These are phyloP conservation scores for Thraustochytrium sp. DNA, from an alignment of 352 stramenopile species.

Conservation along the genomic window DNA sequence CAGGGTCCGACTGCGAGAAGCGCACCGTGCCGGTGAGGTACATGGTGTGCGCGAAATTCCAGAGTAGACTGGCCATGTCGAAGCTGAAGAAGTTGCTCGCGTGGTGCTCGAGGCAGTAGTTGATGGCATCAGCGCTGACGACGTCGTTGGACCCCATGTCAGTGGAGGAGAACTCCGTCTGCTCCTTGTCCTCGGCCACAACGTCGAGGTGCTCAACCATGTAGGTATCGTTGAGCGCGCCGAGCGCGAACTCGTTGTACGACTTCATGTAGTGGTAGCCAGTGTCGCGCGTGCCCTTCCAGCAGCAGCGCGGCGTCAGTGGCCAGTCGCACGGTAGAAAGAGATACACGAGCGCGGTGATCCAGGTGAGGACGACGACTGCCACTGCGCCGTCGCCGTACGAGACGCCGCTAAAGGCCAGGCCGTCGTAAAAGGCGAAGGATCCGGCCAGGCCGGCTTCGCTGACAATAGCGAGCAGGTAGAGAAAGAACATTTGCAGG, in stretches of 20 bases:
- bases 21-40: constrained; percentile 9
- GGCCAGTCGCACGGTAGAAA: constrained; percentile 2
- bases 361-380: neutral
- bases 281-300: neutral
- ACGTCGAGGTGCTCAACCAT: constrained; percentile 22
- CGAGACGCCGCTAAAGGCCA: neutral
- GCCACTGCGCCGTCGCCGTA: neutral
- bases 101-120: neutral
- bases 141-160: neutral
- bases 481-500: constrained; percentile 1
- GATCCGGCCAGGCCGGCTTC: neutral
- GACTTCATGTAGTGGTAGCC: constrained; percentile 26
- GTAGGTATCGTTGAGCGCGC: neutral
- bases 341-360: constrained; percentile 9
- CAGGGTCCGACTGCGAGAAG: constrained; percentile 24
- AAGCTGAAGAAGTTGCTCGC: constrained; percentile 22
- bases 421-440: neutral
- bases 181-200: neutral
- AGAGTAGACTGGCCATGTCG: constrained; percentile 20
- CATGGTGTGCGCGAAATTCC: constrained; percentile 41
- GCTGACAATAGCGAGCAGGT: neutral
- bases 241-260: neutral
- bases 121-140: neutral
- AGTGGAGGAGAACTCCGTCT: constrained; percentile 15
- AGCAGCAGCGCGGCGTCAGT: neutral